Evolutionary conservation across 129 eudicot species (phyloP).

Genomic region (Artemisia tridentata): DNA sequence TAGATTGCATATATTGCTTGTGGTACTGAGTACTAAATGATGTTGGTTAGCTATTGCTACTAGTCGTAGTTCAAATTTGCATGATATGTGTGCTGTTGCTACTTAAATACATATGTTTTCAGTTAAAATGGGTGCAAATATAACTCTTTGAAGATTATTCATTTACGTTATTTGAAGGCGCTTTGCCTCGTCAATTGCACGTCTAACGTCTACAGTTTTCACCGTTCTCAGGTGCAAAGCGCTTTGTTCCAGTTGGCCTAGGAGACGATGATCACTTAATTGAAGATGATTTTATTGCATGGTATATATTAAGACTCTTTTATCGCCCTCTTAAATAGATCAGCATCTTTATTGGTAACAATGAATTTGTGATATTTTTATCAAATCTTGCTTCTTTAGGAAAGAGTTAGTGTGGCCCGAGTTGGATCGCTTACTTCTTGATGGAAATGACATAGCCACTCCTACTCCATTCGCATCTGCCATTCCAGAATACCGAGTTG

Average conservation of each 20-base stretch:
- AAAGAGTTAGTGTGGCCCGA: constrained; percentile 90
- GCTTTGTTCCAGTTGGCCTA: constrained; percentile 83
- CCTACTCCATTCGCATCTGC: constrained; percentile 94
- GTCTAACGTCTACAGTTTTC: constrained; percentile 10
- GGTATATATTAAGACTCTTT: constrained; percentile 42
- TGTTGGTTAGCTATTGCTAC: neutral
- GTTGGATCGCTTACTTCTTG: constrained; percentile 79
- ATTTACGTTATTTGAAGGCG: neutral
- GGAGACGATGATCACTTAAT: constrained; percentile 98
- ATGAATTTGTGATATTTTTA: neutral
- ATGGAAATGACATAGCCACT: constrained; percentile 59
- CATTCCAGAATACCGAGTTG: constrained; percentile 80
- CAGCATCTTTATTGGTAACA: neutral
- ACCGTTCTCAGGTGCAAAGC: constrained; percentile 68
- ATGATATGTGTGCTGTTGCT: too few species aligned
- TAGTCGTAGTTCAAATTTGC: too few species aligned
- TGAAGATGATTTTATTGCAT: constrained; percentile 94
- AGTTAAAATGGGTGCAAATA: neutral
- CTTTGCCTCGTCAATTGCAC: neutral
- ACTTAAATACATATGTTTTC: too few species aligned
- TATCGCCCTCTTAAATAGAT: neutral
- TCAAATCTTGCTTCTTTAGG: constrained; percentile 44
- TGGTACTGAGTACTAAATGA: neutral
- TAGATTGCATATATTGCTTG: neutral
- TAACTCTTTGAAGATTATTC: neutral